These are phyloP conservation scores for Stentor coeruleus DNA, from an alignment of 73 alveolate genomes.

Conservation along the genomic window DNA sequence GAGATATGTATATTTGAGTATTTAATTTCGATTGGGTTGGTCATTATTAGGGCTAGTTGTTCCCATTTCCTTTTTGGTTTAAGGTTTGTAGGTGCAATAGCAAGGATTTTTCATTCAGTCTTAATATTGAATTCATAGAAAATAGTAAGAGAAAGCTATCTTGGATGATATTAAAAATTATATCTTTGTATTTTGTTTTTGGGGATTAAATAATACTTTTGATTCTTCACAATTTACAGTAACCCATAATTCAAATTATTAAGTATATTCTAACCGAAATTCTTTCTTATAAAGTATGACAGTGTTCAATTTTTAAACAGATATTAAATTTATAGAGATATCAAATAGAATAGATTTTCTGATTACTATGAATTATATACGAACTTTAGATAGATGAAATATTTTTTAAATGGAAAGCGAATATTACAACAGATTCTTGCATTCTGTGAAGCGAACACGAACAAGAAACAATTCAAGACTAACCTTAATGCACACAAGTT, in stretches of 20 bases:
- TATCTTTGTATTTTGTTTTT: background rate
- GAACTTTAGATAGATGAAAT: no score
- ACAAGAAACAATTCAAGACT: no score
- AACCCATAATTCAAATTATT: slow-evolving; percentile 12
- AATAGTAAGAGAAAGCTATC: background rate
- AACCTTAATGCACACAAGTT: no score
- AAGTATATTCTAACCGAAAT: no score
- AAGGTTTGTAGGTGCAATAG: background rate
- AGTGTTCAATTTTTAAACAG: no score
- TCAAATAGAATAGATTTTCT: no score
- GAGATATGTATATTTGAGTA: background rate
- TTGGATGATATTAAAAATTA: background rate
- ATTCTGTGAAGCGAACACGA: no score
- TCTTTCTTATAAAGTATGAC: no score
- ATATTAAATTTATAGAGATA: no score
- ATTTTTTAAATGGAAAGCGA: no score
- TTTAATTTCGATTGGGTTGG: slow-evolving; percentile 14
- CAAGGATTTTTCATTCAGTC: background rate
- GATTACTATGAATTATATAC: no score
- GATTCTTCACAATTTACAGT: slow-evolving; percentile 16
- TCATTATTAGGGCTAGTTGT: background rate
- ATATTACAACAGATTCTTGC: no score
- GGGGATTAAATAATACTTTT: background rate
- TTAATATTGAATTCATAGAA: background rate
- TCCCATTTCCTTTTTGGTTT: background rate